Evolutionary conservation across 768 basidiomycete genomes (phyloP).

Genomic region (Pulveroboletus ravenelii): DNA sequence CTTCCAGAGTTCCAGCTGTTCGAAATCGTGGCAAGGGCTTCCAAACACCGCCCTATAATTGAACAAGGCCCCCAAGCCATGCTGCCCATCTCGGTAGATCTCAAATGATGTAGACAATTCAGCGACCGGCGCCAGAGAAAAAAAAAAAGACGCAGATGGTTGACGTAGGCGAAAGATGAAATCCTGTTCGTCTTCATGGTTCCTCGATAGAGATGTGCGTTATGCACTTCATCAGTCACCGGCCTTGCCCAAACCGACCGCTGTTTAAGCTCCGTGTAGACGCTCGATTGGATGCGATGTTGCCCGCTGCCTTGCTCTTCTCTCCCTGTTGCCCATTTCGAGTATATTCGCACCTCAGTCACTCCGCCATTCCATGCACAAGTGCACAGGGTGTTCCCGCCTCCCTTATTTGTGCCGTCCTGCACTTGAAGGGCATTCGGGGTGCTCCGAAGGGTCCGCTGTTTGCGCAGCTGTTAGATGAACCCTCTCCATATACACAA

Average conservation of each 20-base stretch:
- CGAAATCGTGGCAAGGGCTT: conserved; percentile 17
- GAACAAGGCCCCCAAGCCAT: conserved; percentile 7
- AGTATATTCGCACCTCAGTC: conserved; percentile 11
- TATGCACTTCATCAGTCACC: conserved; percentile 8
- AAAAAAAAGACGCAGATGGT: background rate
- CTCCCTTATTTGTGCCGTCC: conserved; percentile 3
- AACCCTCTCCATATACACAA: conserved; percentile 16
- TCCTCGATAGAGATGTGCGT: conserved; percentile 3
- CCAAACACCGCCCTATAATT: conserved; percentile 22
- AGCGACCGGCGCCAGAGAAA: conserved; percentile 9
- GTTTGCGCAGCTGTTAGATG: conserved; percentile 24
- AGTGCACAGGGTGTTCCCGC: conserved; percentile 8
- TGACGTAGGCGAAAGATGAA: conserved; percentile 8
- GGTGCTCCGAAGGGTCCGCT: conserved; percentile 3
- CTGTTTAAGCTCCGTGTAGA: conserved; percentile 25
- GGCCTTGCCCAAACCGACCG: conserved; percentile 8
- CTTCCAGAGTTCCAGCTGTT: conserved; percentile 16
- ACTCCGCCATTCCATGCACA: conserved; percentile 7
- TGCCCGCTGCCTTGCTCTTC: conserved; percentile 20
- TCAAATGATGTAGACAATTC: conserved; percentile 11
- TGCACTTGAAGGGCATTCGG: conserved; percentile 3
- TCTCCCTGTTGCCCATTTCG: conserved; percentile 13
- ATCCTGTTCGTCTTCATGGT: conserved; percentile 10
- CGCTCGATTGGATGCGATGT: conserved; percentile 12
- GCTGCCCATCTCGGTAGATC: conserved; percentile 7